Base-by-base conservation (phyloP, 1,284 basidiomycete genomes). In the Naganishia albida region DNA sequence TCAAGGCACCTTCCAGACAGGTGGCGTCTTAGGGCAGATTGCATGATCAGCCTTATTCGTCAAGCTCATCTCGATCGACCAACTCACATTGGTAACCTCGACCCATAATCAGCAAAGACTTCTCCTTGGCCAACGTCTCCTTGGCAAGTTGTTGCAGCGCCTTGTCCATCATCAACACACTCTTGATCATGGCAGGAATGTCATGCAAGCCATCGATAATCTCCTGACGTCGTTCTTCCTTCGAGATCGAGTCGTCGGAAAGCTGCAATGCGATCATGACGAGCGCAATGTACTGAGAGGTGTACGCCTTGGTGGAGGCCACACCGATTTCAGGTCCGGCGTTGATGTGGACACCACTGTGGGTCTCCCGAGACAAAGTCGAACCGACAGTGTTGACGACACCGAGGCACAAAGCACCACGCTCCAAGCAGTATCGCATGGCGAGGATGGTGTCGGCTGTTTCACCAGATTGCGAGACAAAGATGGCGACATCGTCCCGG, bases 251-350 rank as follows among this genome's bases (percentile, higher is more conserved):
- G 81, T 99, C 96, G 79, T 98, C 94, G 3, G 93, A 94, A 25
- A 99, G 85, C 80, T 98, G 94, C 43, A 99, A 85, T 16, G 96
- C 96, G 82, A 99, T 96, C 90, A 99, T 95, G 80, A 98, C 83
- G 62, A 99, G 85, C 2, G 95, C 96, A 72, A 99, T 94, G 83
- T 98, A 99, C 82, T 99, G 95, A 57, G 94, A 98, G 2, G 95
- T 99, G 83, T 99, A 99, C 2, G 96, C 96, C 87, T 99, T 99
- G 70, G 96, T 99, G n/a, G 94, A 98, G 7, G 96, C 96, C 69
- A 99, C 96, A 85, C 96, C 93, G 68, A 97, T 93, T 82, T 97
- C 93, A 65, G 93, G 93, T 40, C 93, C 93, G 72, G 93, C 95
- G 77, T 99, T 99, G 83, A 99, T 99, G 83, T 99, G 95, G 65